These are phyloP conservation scores for Trametes sanguinea DNA, from an alignment of 768 basidiomycete genomes.

Conservation along the genomic window DNA sequence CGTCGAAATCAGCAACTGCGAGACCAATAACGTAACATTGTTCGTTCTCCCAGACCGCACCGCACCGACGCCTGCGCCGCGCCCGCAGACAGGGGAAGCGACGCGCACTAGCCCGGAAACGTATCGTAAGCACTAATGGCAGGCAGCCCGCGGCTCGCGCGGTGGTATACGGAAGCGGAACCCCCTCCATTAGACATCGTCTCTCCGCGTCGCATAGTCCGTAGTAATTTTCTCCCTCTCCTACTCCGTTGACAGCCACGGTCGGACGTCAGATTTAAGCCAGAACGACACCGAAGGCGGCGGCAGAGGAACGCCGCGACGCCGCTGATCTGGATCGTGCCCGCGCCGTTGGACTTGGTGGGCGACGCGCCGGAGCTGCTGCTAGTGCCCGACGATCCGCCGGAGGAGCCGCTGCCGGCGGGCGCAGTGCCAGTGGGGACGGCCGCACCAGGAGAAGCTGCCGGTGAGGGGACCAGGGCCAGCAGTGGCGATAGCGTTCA, in stretches of 20 bases:
- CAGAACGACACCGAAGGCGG: slow-evolving; percentile 24
- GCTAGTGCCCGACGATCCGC: slow-evolving; percentile 9
- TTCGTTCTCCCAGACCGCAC: background rate
- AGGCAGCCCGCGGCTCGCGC: background rate
- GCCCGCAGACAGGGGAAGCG: no score
- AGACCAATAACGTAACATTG: background rate
- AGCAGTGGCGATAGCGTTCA: slow-evolving; percentile 51
- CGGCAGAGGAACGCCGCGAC: slow-evolving; percentile 23
- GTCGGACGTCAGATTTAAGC: slow-evolving; percentile 3
- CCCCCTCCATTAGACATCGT: slow-evolving; percentile 6
- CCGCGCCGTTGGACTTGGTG: slow-evolving; percentile 8
- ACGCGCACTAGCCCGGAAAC: background rate
- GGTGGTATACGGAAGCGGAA: slow-evolving; percentile 5
- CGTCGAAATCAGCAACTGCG: no score
- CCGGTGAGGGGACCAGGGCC: slow-evolving; percentile 42
- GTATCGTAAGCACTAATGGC: slow-evolving; percentile 4
- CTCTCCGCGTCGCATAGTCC: background rate
- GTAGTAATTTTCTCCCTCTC: no score
- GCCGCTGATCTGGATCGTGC: slow-evolving; percentile 15
- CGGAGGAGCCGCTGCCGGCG: background rate
- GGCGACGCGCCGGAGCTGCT: slow-evolving; percentile 11
- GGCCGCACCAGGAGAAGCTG: slow-evolving; percentile 35
- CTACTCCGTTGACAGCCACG: background rate
- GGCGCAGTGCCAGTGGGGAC: slow-evolving; percentile 27
- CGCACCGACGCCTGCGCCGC: no score